These are phyloP conservation scores for Lachnellula occidentalis DNA, from an alignment of 2,329 filamentous ascomycete genomes.

Conservation along the genomic window DNA sequence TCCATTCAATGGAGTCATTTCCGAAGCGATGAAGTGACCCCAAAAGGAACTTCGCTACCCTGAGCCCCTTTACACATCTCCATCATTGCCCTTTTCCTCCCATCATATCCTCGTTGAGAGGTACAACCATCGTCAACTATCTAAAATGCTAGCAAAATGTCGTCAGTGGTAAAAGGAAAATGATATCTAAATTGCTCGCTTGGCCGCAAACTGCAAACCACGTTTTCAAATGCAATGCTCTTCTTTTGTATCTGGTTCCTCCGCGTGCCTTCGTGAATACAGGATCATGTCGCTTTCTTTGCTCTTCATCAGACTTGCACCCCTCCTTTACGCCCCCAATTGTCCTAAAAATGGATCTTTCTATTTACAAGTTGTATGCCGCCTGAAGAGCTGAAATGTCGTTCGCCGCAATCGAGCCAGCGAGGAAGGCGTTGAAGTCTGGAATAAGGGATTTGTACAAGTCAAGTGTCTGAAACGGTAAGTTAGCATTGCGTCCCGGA, in stretches of 20 bases:
- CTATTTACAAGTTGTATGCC: conserved; percentile 32
- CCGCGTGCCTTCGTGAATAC: conserved; percentile 15
- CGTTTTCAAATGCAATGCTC: conserved; percentile 6
- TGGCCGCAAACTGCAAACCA: background rate
- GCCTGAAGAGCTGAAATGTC: conserved; percentile 24
- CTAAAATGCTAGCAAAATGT: conserved; percentile 3
- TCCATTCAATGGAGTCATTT: background rate
- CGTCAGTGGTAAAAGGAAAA: background rate
- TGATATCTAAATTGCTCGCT: background rate
- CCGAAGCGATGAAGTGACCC: background rate
- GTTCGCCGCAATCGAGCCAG: conserved; percentile 16
- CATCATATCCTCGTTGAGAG: background rate
- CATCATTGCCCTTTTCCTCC: background rate
- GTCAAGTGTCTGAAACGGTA: conserved; percentile 38
- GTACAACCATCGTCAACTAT: conserved; percentile 1
- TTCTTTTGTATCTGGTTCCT: conserved; percentile 1
- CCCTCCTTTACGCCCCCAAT: background rate
- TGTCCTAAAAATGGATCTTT: conserved; percentile 15
- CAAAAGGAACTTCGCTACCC: background rate
- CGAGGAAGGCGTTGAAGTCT: conserved; percentile 46
- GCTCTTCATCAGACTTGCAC: conserved; percentile 3
- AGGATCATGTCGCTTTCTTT: conserved; percentile 5
- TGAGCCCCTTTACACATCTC: background rate
- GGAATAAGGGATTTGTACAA: conserved; percentile 50
- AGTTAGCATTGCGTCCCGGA: conserved; percentile 16